These are phyloP conservation scores for Chamaecyparis obtusa DNA, from an alignment of 75 land plant species.

Conservation along the genomic window DNA sequence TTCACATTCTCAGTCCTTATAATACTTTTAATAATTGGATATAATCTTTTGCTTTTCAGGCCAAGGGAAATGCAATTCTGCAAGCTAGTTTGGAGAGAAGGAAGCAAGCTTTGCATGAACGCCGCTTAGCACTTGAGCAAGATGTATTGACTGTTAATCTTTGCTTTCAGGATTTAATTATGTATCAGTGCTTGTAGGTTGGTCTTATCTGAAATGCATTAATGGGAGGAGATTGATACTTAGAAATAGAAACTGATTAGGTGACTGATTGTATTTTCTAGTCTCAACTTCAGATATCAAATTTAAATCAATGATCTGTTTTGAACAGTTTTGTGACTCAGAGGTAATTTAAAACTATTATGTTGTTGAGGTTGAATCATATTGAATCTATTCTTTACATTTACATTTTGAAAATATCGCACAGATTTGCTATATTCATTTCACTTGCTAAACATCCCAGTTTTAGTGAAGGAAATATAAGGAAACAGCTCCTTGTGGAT, in stretches of 20 bases:
- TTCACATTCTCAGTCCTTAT: slow-evolving; percentile 4
- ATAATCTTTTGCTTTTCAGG: slow-evolving; percentile 38
- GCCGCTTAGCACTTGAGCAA: slow-evolving; percentile 97
- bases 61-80: slow-evolving; percentile 91
- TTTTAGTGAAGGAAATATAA: neutral
- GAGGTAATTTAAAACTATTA: neutral
- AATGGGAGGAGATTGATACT: neutral
- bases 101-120: slow-evolving; percentile 98
- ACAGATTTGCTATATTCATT: neutral
- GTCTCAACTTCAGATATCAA: neutral
- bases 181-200: neutral
- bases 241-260: neutral
- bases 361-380: neutral
- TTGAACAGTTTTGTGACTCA: neutral
- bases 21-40: neutral
- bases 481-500: neutral
- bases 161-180: slow-evolving; percentile 5
- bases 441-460: neutral
- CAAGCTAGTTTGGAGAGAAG: slow-evolving; percentile 99
- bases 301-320: neutral
- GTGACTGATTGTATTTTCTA: neutral
- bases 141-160: slow-evolving; percentile 53
- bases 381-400: neutral
- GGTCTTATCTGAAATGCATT: neutral
- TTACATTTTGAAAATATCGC: neutral